These are phyloP conservation scores for Mrakia hoshinonis DNA, from an alignment of 768 basidiomycete species.

Conservation along the genomic window DNA sequence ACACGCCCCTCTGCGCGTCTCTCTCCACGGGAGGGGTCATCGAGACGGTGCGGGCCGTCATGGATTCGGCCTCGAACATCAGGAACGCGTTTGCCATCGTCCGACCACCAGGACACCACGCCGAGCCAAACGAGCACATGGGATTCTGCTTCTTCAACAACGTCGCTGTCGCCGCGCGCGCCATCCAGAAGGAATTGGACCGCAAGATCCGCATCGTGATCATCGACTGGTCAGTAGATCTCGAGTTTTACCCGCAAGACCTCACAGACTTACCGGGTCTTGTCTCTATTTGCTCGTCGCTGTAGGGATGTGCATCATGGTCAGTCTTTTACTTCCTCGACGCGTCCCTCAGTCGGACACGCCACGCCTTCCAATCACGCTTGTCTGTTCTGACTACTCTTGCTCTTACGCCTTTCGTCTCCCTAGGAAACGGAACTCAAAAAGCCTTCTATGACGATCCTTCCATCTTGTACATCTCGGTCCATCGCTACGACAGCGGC, in stretches of 20 bases:
- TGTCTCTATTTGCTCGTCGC: background rate
- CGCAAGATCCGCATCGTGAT: slow-evolving; percentile 72
- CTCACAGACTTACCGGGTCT: background rate
- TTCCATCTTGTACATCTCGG: slow-evolving; percentile 79
- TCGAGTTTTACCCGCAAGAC: background rate
- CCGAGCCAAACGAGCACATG: slow-evolving; percentile 96
- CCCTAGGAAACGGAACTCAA: slow-evolving; percentile 87
- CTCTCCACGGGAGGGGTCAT: slow-evolving; percentile 92
- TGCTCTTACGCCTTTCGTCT: background rate
- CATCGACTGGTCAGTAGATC: slow-evolving; percentile 77
- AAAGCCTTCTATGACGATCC: slow-evolving; percentile 91
- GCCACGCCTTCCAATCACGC: background rate
- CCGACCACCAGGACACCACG: slow-evolving; percentile 94
- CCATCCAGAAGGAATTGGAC: slow-evolving; percentile 60
- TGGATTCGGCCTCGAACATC: slow-evolving; percentile 40
- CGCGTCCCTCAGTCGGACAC: no score
- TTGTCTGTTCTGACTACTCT: background rate
- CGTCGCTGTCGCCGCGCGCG: slow-evolving; percentile 80
- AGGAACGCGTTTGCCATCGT: slow-evolving; percentile 90
- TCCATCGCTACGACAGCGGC: slow-evolving; percentile 90
- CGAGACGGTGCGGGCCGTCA: slow-evolving; percentile 73
- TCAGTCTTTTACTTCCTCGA: slow-evolving; percentile 38
- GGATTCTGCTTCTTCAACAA: slow-evolving; percentile 99
- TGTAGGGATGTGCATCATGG: slow-evolving; percentile 92
- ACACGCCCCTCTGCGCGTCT: slow-evolving; percentile 73